Conservation (phyloP, 768 basidiomycete species). For the Cubamyces sp. region DNA sequence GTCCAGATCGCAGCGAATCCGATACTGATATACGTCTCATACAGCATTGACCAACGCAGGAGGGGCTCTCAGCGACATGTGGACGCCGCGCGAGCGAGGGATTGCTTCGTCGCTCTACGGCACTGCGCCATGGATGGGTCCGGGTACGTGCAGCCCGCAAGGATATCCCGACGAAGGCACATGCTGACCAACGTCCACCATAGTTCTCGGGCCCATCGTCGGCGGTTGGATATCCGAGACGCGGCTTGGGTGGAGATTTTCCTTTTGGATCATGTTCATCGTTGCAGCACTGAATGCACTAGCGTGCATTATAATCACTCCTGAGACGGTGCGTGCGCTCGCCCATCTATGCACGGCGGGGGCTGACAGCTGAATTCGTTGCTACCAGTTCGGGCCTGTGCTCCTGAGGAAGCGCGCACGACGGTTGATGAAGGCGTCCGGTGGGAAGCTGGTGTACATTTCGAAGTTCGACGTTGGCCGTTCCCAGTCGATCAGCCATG, state of each 20-base stretch:
- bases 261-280: slow-evolving; percentile 69
- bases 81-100: slow-evolving; percentile 61
- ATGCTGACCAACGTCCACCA: background rate
- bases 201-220: slow-evolving; percentile 69
- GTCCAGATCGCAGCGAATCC: background rate
- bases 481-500: slow-evolving; percentile 45
- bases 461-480: slow-evolving; percentile 53
- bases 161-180: no score
- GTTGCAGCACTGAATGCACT: slow-evolving; percentile 51
- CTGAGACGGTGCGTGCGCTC: slow-evolving; percentile 54
- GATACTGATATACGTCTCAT: background rate
- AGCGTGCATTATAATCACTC: slow-evolving; percentile 50
- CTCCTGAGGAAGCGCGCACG: slow-evolving; percentile 57
- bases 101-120: slow-evolving; percentile 63
- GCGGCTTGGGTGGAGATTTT: slow-evolving; percentile 60
- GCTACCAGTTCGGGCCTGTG: slow-evolving; percentile 58
- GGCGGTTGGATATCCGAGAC: slow-evolving; percentile 62
- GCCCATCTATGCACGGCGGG: background rate
- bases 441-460: slow-evolving; percentile 46
- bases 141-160: slow-evolving; percentile 41
- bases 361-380: background rate
- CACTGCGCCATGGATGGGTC: slow-evolving; percentile 60
- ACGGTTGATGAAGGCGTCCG: slow-evolving; percentile 46
- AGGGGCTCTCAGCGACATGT: slow-evolving; percentile 61
- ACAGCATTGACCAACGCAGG: slow-evolving; percentile 64